Conservation (phyloP, 2,329 filamentous ascomycete species). For the Nakataea oryzae region DNA sequence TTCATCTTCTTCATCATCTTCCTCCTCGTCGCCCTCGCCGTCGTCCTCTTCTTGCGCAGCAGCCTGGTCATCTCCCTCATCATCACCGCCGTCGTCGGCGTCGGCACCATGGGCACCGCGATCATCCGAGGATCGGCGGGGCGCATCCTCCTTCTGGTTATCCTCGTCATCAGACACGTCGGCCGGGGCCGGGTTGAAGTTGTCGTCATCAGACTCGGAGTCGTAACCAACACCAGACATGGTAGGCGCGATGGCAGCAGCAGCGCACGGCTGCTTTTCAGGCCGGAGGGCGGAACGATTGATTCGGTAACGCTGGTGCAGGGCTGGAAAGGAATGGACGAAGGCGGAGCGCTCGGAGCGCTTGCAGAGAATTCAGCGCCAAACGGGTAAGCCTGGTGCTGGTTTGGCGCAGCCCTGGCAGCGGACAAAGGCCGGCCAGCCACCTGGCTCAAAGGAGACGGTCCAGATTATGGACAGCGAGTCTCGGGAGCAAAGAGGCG, state of each 20-base stretch:
- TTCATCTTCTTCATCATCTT: conserved; percentile 33
- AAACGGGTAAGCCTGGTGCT: not conserved
- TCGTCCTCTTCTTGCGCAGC: conserved; percentile 28
- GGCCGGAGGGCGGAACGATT: not conserved
- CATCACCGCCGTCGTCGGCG: conserved; percentile 10
- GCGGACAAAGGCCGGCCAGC: not conserved
- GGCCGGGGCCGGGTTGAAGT: conserved; percentile 77
- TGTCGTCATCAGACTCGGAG: conserved; percentile 69
- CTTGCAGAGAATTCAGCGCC: not conserved
- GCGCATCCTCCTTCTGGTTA: conserved; percentile 18
- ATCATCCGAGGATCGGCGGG: conserved; percentile 6
- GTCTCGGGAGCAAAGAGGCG: not conserved
- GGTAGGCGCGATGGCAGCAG: not conserved
- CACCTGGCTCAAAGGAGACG: not conserved
- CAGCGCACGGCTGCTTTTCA: not conserved
- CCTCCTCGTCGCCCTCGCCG: conserved; percentile 36
- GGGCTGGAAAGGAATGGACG: too few relatives aligned
- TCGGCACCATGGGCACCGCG: conserved; percentile 19
- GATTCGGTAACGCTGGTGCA: not conserved
- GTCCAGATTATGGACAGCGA: not conserved
- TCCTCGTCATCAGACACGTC: conserved; percentile 64
- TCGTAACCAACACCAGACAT: conserved; percentile 24
- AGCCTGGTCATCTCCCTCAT: conserved; percentile 21
- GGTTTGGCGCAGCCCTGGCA: not conserved
- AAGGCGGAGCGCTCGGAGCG: not conserved